A percentile compares a stretch with the other conserved stretches of the same genome.
Evolutionary conservation across 2,329 filamentous ascomycete genomes (phyloP).

Genomic region (Ophiosphaerella korrae): DNA sequence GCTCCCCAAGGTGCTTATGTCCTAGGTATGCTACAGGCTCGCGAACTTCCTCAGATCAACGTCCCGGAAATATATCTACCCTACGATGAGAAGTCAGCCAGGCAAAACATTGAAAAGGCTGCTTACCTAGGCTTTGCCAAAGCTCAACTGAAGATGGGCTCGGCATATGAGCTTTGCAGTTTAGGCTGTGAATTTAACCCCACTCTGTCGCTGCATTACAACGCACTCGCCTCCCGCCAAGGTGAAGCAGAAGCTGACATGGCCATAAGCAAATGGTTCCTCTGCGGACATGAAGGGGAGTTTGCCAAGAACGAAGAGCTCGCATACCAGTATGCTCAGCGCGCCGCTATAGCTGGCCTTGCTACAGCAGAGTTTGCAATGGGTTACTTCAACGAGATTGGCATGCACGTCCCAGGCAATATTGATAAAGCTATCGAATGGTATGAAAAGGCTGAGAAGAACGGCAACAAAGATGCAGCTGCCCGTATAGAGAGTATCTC

Average conservation of each 20-base stretch:
- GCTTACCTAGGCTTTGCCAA: conserved; percentile 96
- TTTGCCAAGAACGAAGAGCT: conserved; percentile 96
- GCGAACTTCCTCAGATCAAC: conserved; percentile 87
- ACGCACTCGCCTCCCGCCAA: conserved; percentile 87
- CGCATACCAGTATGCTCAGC: conserved; percentile 86
- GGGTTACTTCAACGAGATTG: conserved; percentile 97
- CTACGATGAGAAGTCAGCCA: conserved; percentile 73
- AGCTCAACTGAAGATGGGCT: conserved; percentile 95
- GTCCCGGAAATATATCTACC: conserved; percentile 75
- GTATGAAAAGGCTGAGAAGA: conserved; percentile 88
- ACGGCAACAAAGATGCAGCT: conserved; percentile 88
- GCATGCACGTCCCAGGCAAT: conserved; percentile 86
- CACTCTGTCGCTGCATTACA: conserved; percentile 91
- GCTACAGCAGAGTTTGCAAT: conserved; percentile 94
- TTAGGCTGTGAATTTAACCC: conserved; percentile 95
- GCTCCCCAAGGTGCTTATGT: conserved; percentile 95
- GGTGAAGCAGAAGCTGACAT: conserved; percentile 93
- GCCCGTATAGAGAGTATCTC: conserved; percentile 82
- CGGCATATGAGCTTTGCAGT: conserved; percentile 92
- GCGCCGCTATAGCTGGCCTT: conserved; percentile 80
- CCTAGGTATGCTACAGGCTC: conserved; percentile 89
- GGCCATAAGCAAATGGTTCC: conserved; percentile 97
- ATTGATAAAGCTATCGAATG: conserved; percentile 81
- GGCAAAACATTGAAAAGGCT: conserved; percentile 92
- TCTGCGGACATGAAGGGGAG: conserved; percentile 89